phyloP scores from a whole-genome alignment of 2,329 filamentous ascomycete genomes.

The Pyrenophora tritici-repentis region DNA sequence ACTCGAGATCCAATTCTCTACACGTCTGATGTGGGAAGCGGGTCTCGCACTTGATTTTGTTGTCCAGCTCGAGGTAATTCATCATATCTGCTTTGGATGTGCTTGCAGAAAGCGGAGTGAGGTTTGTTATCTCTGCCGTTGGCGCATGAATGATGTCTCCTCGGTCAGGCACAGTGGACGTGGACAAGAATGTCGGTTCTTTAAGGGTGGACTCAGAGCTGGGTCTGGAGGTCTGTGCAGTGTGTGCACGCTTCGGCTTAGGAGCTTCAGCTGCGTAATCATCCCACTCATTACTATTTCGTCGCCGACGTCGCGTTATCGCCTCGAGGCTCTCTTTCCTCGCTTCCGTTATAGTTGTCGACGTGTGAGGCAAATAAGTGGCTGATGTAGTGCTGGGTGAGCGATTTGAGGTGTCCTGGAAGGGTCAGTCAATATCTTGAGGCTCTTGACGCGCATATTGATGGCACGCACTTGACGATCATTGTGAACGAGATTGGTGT shows the following conservation, averaged over 20 bases:
- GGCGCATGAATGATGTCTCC: too few relatives aligned
- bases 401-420: background rate
- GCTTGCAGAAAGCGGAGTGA: too few relatives aligned
- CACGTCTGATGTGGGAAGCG: background rate
- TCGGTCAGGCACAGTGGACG: too few relatives aligned
- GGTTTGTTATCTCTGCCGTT: too few relatives aligned
- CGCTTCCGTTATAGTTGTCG: background rate
- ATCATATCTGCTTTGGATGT: too few relatives aligned
- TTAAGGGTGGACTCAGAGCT: background rate
- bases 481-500: background rate
- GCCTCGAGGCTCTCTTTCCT: background rate
- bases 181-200: background rate
- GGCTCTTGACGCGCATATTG: conserved; percentile 1
- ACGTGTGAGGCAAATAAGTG: background rate
- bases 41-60: background rate
- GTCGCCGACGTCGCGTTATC: background rate
- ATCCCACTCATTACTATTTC: background rate
- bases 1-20: background rate
- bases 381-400: background rate
- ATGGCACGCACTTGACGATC: background rate
- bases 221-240: background rate
- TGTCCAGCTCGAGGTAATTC: too few relatives aligned
- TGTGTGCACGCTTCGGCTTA: background rate
- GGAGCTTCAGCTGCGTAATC: background rate
- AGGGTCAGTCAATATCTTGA: background rate